Conservation (phyloP, 495 filamentous ascomycete species). For the Xanthoparmelia taractica region DNA sequence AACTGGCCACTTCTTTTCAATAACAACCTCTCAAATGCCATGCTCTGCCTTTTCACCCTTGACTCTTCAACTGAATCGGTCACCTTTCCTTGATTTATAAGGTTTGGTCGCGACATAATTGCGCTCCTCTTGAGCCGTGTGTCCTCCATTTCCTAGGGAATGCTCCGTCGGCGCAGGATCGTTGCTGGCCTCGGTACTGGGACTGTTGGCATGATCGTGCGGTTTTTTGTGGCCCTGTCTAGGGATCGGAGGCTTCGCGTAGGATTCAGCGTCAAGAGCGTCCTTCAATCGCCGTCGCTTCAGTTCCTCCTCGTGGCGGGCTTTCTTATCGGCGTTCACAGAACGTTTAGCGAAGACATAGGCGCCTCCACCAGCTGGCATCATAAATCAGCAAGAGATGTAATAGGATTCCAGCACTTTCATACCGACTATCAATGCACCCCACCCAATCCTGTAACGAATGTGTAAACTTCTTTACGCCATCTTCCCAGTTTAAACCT, state of each 20-base stretch:
- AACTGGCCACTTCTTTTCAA: not conserved
- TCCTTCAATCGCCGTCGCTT: conserved; percentile 55
- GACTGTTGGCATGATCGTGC: conserved; percentile 56
- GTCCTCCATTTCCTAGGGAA: conserved; percentile 62
- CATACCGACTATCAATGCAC: conserved; percentile 68
- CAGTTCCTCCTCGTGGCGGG: conserved; percentile 59
- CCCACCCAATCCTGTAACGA: conserved; percentile 69
- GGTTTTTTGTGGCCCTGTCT: conserved; percentile 24
- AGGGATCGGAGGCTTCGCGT: conserved; percentile 27
- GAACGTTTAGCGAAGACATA: conserved; percentile 94
- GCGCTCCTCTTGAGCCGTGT: conserved; percentile 68
- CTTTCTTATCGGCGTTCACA: conserved; percentile 79
- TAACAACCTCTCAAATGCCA: not conserved
- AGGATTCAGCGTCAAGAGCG: conserved; percentile 46
- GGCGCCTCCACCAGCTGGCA: conserved; percentile 72
- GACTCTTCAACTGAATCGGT: conserved; percentile 53
- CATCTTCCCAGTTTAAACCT: conserved; percentile 21
- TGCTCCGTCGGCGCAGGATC: conserved; percentile 87
- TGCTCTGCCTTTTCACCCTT: conserved; percentile 4
- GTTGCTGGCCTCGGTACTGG: conserved; percentile 66
- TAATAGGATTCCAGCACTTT: conserved; percentile 21
- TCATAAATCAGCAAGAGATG: not conserved
- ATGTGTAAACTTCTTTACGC: not conserved
- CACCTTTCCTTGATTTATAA: conserved; percentile 67
- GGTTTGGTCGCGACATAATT: conserved; percentile 80